These are phyloP conservation scores for Monosporascus sp. DNA, from an alignment of 2,329 filamentous ascomycete genomes.

Conservation along the genomic window DNA sequence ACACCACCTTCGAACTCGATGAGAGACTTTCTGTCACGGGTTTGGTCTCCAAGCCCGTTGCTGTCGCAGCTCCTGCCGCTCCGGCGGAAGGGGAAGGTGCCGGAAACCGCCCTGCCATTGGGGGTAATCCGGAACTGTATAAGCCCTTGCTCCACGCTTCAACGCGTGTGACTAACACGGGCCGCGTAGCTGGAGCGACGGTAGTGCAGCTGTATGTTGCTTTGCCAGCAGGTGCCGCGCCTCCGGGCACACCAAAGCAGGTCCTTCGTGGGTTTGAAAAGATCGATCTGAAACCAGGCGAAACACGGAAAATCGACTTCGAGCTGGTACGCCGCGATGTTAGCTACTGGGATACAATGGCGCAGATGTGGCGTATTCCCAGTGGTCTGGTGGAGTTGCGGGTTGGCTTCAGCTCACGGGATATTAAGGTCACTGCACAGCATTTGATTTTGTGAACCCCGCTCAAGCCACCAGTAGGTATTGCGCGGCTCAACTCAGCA, in stretches of 20 bases:
- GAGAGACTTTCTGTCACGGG: no score
- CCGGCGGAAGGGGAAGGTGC: slow-evolving; percentile 25
- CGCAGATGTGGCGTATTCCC: slow-evolving; percentile 34
- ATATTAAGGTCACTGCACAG: slow-evolving; percentile 7
- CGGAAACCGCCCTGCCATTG: slow-evolving; percentile 38
- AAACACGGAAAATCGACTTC: slow-evolving; percentile 37
- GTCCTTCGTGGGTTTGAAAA: slow-evolving; percentile 51
- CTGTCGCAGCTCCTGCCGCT: slow-evolving; percentile 18
- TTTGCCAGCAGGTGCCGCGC: slow-evolving; percentile 33
- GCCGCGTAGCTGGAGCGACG: slow-evolving; percentile 40
- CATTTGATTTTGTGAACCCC: no score
- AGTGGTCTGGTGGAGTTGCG: slow-evolving; percentile 13
- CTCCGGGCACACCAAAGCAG: slow-evolving; percentile 40
- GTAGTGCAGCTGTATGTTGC: slow-evolving; percentile 54
- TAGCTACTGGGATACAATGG: slow-evolving; percentile 43
- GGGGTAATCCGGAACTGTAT: slow-evolving; percentile 54
- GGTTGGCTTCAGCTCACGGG: slow-evolving; percentile 15
- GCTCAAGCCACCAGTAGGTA: no score
- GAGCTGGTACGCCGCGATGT: slow-evolving; percentile 42
- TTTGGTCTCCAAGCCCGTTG: slow-evolving; percentile 29
- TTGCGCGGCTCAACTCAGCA: no score
- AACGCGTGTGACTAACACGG: slow-evolving; percentile 47
- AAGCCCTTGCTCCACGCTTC: slow-evolving; percentile 43
- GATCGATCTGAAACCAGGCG: slow-evolving; percentile 35
- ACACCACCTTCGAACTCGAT: slow-evolving; percentile 44